These are phyloP conservation scores for Rhizoclosmatium sp. DNA, from an alignment of 192 early-diverging fungal species.

Conservation along the genomic window DNA sequence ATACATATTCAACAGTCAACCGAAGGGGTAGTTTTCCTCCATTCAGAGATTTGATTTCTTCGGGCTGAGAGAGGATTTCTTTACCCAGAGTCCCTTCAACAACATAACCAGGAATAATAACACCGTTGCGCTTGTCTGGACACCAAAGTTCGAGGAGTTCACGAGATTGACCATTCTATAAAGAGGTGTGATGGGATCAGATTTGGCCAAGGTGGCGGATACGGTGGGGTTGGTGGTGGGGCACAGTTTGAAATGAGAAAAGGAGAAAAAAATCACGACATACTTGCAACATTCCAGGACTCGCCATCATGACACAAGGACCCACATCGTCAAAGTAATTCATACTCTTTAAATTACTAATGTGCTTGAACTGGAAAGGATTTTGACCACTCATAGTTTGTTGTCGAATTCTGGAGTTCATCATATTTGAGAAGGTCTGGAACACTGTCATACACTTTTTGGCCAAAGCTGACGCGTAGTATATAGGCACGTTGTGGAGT, in stretches of 20 bases:
- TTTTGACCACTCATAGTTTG: conserved; percentile 77
- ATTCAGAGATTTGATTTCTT: conserved; percentile 80
- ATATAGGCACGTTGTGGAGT: conserved; percentile 89
- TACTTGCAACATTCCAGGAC: conserved; percentile 96
- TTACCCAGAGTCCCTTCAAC: conserved; percentile 94
- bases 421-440: conserved; percentile 97
- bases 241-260: conserved; percentile 6
- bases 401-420: conserved; percentile 93
- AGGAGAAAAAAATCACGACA: conserved; percentile 3
- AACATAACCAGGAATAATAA: conserved; percentile 97
- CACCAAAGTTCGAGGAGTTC: conserved; percentile 97
- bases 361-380: conserved; percentile 97
- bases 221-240: background rate
- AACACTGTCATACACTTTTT: conserved; percentile 98
- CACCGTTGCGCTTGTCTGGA: conserved; percentile 87
- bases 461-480: conserved; percentile 94
- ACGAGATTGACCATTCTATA: conserved; percentile 82
- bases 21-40: conserved; percentile 74
- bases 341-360: conserved; percentile 84
- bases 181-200: background rate
- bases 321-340: conserved; percentile 92
- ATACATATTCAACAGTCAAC: conserved; percentile 92
- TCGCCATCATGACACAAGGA: conserved; percentile 98
- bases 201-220: background rate
- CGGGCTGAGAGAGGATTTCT: conserved; percentile 83